Conservation (phyloP, 208 protist genomes). For the Leishmania turanica region DNA sequence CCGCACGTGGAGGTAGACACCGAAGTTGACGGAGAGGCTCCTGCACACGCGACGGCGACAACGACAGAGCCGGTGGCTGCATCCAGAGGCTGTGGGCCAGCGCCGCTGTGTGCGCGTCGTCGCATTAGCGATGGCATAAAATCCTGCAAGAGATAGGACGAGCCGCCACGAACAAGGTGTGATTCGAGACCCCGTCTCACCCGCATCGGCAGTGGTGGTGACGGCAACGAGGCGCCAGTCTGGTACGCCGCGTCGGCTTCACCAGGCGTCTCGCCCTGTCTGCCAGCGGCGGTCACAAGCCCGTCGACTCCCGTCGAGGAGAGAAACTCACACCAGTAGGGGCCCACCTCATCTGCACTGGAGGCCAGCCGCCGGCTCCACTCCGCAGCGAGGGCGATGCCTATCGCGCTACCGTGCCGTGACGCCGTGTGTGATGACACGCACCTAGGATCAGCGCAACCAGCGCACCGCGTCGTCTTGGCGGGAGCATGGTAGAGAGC, state of each 20-base stretch:
- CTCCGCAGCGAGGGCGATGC: background rate
- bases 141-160: constrained; percentile 6
- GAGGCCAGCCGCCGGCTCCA: constrained; percentile 19
- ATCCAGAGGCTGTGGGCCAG: background rate
- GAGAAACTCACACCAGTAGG: constrained; percentile 24
- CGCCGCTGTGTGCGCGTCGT: background rate
- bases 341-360: constrained; percentile 10
- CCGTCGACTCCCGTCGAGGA: background rate
- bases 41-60: background rate
- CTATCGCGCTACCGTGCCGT: background rate
- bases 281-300: background rate
- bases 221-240: background rate
- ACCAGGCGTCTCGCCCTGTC: background rate
- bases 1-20: background rate
- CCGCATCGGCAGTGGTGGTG: background rate
- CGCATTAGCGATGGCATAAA: constrained; percentile 1
- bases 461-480: background rate
- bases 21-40: background rate
- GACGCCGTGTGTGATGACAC: background rate
- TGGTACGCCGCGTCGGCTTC: background rate
- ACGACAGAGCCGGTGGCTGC: background rate
- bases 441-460: background rate
- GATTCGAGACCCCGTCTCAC: constrained; percentile 1
- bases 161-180: background rate
- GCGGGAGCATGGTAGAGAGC: constrained; percentile 6